Evolutionary conservation across 169 alveolate genomes (phyloP), one percentile per base, ranked within the genome.

Genomic region (Plasmodium knowlesi): DNA sequence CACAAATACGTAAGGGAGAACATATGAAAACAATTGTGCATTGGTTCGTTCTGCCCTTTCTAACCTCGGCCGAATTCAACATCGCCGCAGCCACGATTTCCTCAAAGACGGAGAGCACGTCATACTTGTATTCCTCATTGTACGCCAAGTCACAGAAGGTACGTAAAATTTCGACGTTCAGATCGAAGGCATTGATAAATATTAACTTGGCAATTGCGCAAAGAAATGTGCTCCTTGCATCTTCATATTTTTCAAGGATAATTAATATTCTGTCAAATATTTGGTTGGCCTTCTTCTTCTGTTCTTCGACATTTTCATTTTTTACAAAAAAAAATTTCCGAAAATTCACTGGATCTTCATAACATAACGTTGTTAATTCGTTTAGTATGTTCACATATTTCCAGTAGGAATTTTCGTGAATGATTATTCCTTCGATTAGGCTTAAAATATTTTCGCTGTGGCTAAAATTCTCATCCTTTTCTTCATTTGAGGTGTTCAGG

Each of bases 231-330:
- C 76, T 90, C 82, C 95, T 90, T 28, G 67, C 34, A 30, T 90
- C 95, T 81, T 90, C 92, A 81, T 90, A 90, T 70, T 90, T 90
- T 81, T 90, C 95, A 70, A 90, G 41, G 50, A 90, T 81, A n/a
- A 90, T 76, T 81, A 81, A 54, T 90, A 90, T 81, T 28, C 91
- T 10, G 73, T 90, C 95, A 57, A 90, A 39, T 41, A 90, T 90
- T 28, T 90, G 83, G 22, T 81, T 37, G 25, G 82, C 74, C 39
- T 80, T 90, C 34, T 71, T 81, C 46, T 80, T 41, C 28, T 74
- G 16, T 22, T 54, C 78, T 25, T 80, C 37, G 30, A 32, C 25
- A 28, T 81, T 53, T 71, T 90, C 84, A 5, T 22, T 90, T 81
- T 90, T 90, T 70, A 53, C 71, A 43, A 81, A 90, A 43, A 90